Conservation (phyloP, 306 rosid species). For the Rubus idaeus region DNA sequence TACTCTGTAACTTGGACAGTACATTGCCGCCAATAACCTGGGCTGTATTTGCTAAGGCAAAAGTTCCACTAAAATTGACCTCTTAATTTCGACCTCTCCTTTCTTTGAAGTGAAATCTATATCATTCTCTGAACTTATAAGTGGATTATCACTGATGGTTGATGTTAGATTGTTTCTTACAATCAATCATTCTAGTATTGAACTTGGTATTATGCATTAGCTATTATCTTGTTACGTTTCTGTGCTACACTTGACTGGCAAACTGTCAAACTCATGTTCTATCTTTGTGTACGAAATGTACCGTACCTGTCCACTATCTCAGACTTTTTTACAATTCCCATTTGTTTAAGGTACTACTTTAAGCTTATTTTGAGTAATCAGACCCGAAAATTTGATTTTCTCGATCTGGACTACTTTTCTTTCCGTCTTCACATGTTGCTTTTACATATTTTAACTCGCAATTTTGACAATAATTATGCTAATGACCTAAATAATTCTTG, state of each 20-base stretch:
- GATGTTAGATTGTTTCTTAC: not conserved
- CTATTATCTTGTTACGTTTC: not conserved
- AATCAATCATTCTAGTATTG: constrained; percentile 3
- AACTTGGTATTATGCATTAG: not conserved
- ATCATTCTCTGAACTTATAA: not conserved
- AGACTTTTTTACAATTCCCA: not conserved
- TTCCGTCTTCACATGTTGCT: not conserved
- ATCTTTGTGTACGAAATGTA: not conserved
- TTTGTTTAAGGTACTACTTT: not conserved
- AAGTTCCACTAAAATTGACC: too few relatives aligned
- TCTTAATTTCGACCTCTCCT: not conserved
- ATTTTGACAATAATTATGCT: not conserved
- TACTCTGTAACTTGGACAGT: not conserved
- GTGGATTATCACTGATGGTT: not conserved
- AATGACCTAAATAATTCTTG: not conserved
- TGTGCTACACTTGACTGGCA: not conserved
- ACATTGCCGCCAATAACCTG: too few relatives aligned
- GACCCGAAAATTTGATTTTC: not conserved
- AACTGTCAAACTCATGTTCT: constrained; percentile 2
- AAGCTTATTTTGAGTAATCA: too few relatives aligned
- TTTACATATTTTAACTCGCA: too few relatives aligned
- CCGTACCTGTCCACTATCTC: not conserved
- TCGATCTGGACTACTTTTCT: too few relatives aligned
- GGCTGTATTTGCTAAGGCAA: too few relatives aligned
- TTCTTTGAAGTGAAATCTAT: not conserved